A percentile compares a stretch with the other conserved stretches of the same genome.
These are phyloP conservation scores for Neurospora discreta DNA, from an alignment of 495 filamentous ascomycete genomes.

Conservation along the genomic window DNA sequence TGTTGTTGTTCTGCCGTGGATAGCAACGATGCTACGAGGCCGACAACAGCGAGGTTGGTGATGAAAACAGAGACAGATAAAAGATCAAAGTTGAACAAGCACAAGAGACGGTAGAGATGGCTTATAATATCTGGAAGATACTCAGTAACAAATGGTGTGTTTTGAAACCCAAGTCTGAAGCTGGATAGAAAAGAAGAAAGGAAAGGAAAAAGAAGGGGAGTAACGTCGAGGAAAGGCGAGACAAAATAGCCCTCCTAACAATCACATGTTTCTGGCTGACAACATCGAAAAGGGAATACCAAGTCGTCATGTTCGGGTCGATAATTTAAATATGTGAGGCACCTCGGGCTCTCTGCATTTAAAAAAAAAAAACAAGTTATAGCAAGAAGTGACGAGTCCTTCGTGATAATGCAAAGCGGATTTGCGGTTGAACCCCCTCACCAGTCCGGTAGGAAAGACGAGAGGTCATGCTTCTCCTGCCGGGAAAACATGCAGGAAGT, in stretches of 20 bases:
- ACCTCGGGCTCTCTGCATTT: not conserved
- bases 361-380: not conserved
- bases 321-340: not conserved
- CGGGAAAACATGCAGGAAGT: not conserved
- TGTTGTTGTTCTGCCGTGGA: not conserved
- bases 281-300: not conserved
- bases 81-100: not conserved
- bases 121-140: not conserved
- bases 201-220: not conserved
- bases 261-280: not conserved
- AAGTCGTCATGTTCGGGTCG: not conserved
- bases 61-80: not conserved
- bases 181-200: not conserved
- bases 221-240: not conserved
- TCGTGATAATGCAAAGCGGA: not conserved
- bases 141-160: not conserved
- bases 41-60: not conserved
- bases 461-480: not conserved
- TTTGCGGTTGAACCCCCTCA: not conserved
- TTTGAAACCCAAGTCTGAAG: not conserved
- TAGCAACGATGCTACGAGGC: not conserved
- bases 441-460: not conserved
- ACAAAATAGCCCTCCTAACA: not conserved
- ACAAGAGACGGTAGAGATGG: not conserved
- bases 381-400: not conserved